These are phyloP conservation scores for Cercospora zeina DNA, from an alignment of 2,329 filamentous ascomycete species.

Conservation along the genomic window DNA sequence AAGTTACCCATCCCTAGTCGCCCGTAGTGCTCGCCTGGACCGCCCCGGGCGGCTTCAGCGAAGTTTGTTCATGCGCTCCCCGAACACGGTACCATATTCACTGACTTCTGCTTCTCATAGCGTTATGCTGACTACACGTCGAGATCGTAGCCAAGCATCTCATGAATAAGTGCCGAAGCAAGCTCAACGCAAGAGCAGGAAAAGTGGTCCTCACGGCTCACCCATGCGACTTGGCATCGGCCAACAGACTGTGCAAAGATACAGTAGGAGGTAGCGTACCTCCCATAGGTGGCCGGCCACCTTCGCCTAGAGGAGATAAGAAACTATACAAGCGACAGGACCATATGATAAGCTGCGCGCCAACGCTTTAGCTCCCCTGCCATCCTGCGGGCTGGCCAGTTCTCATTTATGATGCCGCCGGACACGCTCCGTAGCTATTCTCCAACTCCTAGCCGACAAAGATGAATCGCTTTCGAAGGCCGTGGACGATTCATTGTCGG, in stretches of 20 bases:
- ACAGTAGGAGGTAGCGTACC: no score
- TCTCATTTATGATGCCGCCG: neutral
- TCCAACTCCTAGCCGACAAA: neutral
- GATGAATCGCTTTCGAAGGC: slow-evolving; percentile 35
- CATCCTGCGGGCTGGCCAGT: neutral
- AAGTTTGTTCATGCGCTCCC: no score
- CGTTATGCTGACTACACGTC: no score
- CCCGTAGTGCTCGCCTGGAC: no score
- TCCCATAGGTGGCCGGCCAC: neutral
- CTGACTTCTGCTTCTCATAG: no score
- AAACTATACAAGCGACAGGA: neutral
- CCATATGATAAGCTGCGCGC: neutral
- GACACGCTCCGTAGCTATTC: neutral
- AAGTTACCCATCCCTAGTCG: no score
- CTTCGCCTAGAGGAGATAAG: slow-evolving; percentile 5
- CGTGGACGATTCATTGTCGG: slow-evolving; percentile 31
- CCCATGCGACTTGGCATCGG: slow-evolving; percentile 5
- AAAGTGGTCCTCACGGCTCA: neutral
- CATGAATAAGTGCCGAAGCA: no score
- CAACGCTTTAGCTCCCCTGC: neutral
- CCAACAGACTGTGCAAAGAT: slow-evolving; percentile 6
- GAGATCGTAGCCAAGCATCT: neutral
- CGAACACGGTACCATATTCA: no score
- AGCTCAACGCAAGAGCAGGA: neutral
- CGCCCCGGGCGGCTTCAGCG: no score